phyloP scores from a whole-genome alignment of 1,284 basidiomycete genomes.

The Microbotryum violaceum region DNA sequence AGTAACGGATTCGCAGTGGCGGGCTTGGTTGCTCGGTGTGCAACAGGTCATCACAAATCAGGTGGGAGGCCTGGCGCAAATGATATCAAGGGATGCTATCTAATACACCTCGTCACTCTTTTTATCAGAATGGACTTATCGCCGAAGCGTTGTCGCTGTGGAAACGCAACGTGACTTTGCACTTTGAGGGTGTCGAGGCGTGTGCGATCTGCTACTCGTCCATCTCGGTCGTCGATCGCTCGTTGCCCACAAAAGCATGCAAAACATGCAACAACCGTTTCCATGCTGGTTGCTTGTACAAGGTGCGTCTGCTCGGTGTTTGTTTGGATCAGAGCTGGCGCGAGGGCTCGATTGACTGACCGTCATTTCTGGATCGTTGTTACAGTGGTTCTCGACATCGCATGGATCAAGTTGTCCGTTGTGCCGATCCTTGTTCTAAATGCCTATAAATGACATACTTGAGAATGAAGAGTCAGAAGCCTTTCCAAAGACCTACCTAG shows the following conservation, averaged over 20 bases:
- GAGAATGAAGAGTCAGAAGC: no score
- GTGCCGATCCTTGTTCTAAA: slow-evolving; percentile 57
- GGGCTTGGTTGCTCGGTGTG: slow-evolving; percentile 86
- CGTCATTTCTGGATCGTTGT: neutral
- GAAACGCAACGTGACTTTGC: slow-evolving; percentile 84
- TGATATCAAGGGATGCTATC: no score
- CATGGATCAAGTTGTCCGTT: slow-evolving; percentile 86
- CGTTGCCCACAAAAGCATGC: slow-evolving; percentile 84
- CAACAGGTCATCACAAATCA: slow-evolving; percentile 85
- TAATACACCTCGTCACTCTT: neutral
- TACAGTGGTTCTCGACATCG: slow-evolving; percentile 76
- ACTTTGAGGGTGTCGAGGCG: slow-evolving; percentile 88
- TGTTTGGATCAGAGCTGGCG: neutral
- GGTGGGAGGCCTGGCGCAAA: slow-evolving; percentile 46
- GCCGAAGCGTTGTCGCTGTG: slow-evolving; percentile 86
- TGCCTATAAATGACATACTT: neutral
- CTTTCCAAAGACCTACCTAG: no score
- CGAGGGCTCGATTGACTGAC: neutral
- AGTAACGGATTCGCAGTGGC: slow-evolving; percentile 83
- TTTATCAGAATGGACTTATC: slow-evolving; percentile 74
- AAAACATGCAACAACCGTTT: slow-evolving; percentile 70
- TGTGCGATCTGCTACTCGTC: slow-evolving; percentile 80
- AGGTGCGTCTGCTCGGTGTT: slow-evolving; percentile 41
- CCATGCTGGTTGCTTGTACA: slow-evolving; percentile 86
- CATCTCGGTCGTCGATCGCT: slow-evolving; percentile 83